Conservation (phyloP, 208 protist genomes). For the Plasmodiophora brassicae region DNA sequence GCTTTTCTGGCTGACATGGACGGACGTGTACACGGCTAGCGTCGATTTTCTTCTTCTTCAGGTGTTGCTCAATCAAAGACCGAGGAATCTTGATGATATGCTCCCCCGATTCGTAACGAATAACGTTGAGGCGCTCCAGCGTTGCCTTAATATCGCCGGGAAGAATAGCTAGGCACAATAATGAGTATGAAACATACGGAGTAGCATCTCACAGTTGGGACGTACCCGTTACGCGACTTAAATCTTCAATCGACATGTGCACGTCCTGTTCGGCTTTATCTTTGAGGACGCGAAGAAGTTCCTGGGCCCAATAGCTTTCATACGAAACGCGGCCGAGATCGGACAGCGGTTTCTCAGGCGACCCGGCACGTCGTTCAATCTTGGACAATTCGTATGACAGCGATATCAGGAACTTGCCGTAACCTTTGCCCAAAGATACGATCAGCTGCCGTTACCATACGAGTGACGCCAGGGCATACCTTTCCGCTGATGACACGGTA, state of each 20-base stretch:
- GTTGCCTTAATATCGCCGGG: constrained; percentile 26
- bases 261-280: background rate
- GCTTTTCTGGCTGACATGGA: background rate
- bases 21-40: background rate
- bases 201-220: background rate
- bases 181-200: background rate
- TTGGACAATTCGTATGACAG: constrained; percentile 95
- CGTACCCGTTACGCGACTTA: background rate
- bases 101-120: constrained; percentile 18
- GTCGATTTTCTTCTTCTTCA: background rate
- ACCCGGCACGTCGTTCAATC: constrained; percentile 85
- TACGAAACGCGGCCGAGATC: constrained; percentile 82
- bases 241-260: constrained; percentile 5
- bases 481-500: constrained; percentile 86
- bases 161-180: background rate
- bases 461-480: background rate
- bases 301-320: constrained; percentile 60
- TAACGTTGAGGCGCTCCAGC: constrained; percentile 22
- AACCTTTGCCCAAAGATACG: constrained; percentile 64
- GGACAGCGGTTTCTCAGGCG: constrained; percentile 96
- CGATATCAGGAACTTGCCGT: constrained; percentile 94
- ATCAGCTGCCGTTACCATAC: background rate
- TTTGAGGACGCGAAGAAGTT: constrained; percentile 71
- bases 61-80: background rate
- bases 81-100: background rate